phyloP scores from a whole-genome alignment of 192 early-diverging fungal species.

The Coemansia sp. region DNA sequence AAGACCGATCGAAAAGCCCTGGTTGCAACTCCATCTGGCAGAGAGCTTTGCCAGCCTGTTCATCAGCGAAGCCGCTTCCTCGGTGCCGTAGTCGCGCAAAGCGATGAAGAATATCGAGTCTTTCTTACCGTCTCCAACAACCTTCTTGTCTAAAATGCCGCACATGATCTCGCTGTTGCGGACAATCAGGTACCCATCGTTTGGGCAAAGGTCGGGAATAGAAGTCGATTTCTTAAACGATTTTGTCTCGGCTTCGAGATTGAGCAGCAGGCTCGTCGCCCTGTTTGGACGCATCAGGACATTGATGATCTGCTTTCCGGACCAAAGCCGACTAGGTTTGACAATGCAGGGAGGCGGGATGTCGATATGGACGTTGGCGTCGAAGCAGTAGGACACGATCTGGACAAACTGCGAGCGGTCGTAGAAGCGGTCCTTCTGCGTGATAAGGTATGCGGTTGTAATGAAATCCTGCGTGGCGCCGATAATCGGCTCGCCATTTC shows the following conservation, averaged over 20 bases:
- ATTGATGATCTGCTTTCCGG: slow-evolving; percentile 95
- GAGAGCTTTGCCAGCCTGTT: slow-evolving; percentile 93
- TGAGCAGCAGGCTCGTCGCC: slow-evolving; percentile 68
- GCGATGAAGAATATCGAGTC: slow-evolving; percentile 93
- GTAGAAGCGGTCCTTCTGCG: slow-evolving; percentile 94
- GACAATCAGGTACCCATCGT: slow-evolving; percentile 90
- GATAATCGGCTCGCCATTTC: slow-evolving; percentile 98
- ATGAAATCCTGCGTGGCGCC: slow-evolving; percentile 99
- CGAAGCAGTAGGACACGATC: slow-evolving; percentile 90
- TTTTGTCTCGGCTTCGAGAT: slow-evolving; percentile 88
- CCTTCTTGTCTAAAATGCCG: slow-evolving; percentile 90
- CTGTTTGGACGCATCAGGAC: slow-evolving; percentile 87
- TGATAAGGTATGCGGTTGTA: slow-evolving; percentile 91
- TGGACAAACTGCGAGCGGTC: slow-evolving; percentile 91
- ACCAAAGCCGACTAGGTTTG: slow-evolving; percentile 92
- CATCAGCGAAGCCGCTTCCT: slow-evolving; percentile 88
- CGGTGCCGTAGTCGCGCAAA: slow-evolving; percentile 87
- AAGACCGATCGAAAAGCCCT: slow-evolving; percentile 98
- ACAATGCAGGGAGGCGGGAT: slow-evolving; percentile 90
- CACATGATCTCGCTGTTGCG: slow-evolving; percentile 94
- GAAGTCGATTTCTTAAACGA: slow-evolving; percentile 63
- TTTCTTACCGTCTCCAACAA: slow-evolving; percentile 97
- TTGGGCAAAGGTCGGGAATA: slow-evolving; percentile 78
- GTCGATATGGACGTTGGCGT: slow-evolving; percentile 82
- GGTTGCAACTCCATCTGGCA: slow-evolving; percentile 88